Conservation (phyloP, 345 rosid species). For the Jatropha curcas region DNA sequence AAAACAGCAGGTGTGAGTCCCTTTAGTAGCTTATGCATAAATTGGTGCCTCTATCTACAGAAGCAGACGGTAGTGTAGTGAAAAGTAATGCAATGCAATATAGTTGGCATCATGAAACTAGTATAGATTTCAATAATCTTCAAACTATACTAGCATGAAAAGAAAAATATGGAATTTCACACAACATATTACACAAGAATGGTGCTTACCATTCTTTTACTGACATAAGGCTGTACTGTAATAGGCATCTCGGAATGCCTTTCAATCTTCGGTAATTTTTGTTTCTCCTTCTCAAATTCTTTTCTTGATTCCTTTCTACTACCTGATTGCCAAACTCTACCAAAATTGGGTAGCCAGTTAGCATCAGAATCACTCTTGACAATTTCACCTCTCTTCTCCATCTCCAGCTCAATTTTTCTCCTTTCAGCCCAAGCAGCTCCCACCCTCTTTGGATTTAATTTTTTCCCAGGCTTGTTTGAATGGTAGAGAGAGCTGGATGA, state of each 20-base stretch:
- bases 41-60: neutral
- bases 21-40: neutral
- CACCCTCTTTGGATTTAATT: conserved; percentile 81
- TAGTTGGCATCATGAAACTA: conserved; percentile 6
- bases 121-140: neutral
- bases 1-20: neutral
- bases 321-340: conserved; percentile 97
- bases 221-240: conserved; percentile 61
- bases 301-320: conserved; percentile 83
- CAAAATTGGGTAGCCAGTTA: conserved; percentile 93
- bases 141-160: neutral
- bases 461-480: conserved; percentile 49
- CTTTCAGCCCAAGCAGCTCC: conserved; percentile 98
- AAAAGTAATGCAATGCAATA: neutral
- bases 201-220: conserved; percentile 70
- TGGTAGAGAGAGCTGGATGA: conserved; percentile 27
- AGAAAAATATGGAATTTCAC: neutral
- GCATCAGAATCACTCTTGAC: conserved; percentile 45
- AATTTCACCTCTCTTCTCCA: conserved; percentile 74
- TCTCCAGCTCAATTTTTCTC: conserved; percentile 84
- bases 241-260: conserved; percentile 46
- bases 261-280: conserved; percentile 47
- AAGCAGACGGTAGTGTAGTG: neutral
- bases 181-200: neutral
- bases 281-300: conserved; percentile 78